phyloP scores from a whole-genome alignment of 768 basidiomycete species.

The Naematelia encephala region DNA sequence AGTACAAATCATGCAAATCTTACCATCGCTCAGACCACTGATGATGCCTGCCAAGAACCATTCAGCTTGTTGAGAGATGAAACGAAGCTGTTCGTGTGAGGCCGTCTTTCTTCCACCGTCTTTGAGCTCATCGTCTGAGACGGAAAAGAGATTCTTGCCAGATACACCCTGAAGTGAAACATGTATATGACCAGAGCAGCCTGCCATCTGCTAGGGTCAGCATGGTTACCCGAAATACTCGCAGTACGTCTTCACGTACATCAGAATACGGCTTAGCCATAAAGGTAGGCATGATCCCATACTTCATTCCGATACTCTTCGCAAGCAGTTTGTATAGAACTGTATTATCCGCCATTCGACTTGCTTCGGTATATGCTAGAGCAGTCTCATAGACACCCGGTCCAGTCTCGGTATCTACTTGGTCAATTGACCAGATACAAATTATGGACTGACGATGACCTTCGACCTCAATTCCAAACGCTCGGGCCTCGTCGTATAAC shows the following conservation, averaged over 20 bases:
- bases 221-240: not conserved
- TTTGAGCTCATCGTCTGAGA: conserved; percentile 61
- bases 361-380: conserved; percentile 48
- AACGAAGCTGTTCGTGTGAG: conserved; percentile 74
- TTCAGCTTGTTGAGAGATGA: conserved; percentile 77
- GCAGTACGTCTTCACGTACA: conserved; percentile 2
- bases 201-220: conserved; percentile 65
- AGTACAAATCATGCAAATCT: conserved; percentile 26
- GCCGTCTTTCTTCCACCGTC: conserved; percentile 66
- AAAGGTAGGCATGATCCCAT: conserved; percentile 87
- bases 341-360: conserved; percentile 56
- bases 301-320: conserved; percentile 85
- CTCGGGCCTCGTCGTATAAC: conserved; percentile 64
- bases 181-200: conserved; percentile 93
- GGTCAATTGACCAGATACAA: not conserved
- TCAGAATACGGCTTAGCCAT: conserved; percentile 98
- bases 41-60: conserved; percentile 92
- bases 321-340: conserved; percentile 86
- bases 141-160: conserved; percentile 77
- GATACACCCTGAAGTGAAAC: conserved; percentile 69
- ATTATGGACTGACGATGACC: conserved; percentile 64
- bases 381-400: conserved; percentile 52
- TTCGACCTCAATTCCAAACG: conserved; percentile 78
- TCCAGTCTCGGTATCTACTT: conserved; percentile 51
- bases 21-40: conserved; percentile 84